Base-by-base conservation (phyloP, 345 rosid species). In the Rhodamnia rubescens region DNA sequence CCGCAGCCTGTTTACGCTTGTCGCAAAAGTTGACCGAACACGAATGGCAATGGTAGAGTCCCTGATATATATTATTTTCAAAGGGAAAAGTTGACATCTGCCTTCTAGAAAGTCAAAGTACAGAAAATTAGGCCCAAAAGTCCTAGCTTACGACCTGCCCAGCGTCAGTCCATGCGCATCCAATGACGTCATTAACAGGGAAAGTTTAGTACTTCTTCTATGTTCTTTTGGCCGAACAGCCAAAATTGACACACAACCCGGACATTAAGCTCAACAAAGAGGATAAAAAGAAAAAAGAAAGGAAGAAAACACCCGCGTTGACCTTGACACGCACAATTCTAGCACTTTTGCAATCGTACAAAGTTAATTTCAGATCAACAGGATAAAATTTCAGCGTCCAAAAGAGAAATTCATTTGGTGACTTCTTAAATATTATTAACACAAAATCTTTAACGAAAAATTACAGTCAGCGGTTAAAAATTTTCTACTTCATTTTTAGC, bases 301-400 rank as follows among this genome's bases (percentile, higher is more conserved):
- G 2, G 26, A 58, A n/a, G 0, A 12, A 24, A 56, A 56, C 7
- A 14, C 69, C n/a, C 69, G 12, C 16, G 32, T 58, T 29, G 50
- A 49, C 50, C 50, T 49, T 49, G 40, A 27, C 36, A 6, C 32
- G 20, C 20, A 18, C 20, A 13, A 59, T 59, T 8, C 61, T 2
- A 24, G 26, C 61, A 24, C 6, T 4, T 52, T 14, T 21, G 11
- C 10, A 6, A 52, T 52, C 3, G 12, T 3, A 49, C 8, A 1
- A 47, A 47, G 2, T 47, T 47, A 36, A 47, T 47, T 47, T 47
- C 50, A 9, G 11, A 49, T 9, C 0, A 49, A 49, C 0, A 1
- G 12, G 6, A 49, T 0, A 49, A 49, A 47, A 7, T 49, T 49
- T 49, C 0, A 9, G 0, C 3, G 9, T 49, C 2, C 9, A 2